Evolutionary conservation across 768 basidiomycete species (phyloP), one percentile per base, ranked within the genome.

Genomic region (Saitozyma sp.): DNA sequence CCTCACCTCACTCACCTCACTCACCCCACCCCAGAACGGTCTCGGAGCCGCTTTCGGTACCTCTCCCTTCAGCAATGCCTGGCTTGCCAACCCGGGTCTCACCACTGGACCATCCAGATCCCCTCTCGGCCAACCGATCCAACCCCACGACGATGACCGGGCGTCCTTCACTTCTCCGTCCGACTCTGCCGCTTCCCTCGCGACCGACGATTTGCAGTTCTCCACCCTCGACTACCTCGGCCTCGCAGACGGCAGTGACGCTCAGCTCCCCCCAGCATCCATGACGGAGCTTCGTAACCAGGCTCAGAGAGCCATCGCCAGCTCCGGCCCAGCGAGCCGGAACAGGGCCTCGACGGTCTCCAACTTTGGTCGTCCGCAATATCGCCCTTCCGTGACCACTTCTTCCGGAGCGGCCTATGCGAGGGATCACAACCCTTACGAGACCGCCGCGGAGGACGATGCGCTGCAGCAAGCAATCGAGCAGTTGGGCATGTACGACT

Each of bases 181-280:
- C 9, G 69, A 74, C 48, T 73, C 74, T 10, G 69, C 63, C 49
- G 64, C 65, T 1, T 69, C 70, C 14, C 59, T 74, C 8, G 68
- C 83, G n/a, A 83, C 85, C 4, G 71, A 71, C 49, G 94, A 96
- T 58, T 89, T 91, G 78, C 90, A 92, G 71, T 90, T 93, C 50
- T 91, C 92, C 75, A 97, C 95, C 37, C 85, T 98, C 64, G 94
- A 96, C 80, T 97, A 97, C 79, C 89, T 98, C 54, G 95, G 95
- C 50, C 84, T 98, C 71, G 95, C 93, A 71, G 94, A 92, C 66
- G 65, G 63, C 6, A 43, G 43, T 6, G 72, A 76, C 17, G 56
- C 49, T 17, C 66, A 67, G 9, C 58, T 71, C 1, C 64, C 74
- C 2, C 90, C 91, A 6, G 92, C 91, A 10, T 92, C 91, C 45